Evolutionary conservation across 805 yeast genomes (phyloP).

Genomic region (Metschnikowia dekortorum): DNA sequence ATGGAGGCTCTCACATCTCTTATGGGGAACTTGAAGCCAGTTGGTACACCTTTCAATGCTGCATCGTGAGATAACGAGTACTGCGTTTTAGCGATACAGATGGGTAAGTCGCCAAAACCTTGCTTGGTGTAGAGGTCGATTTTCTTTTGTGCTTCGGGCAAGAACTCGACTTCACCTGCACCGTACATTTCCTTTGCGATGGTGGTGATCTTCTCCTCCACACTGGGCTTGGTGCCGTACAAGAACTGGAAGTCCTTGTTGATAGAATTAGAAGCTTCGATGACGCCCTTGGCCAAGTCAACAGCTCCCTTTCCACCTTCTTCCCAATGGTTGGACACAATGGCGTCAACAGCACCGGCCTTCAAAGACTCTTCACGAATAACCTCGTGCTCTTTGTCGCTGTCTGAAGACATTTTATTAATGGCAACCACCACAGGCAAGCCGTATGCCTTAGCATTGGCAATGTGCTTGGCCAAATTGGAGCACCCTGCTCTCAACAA

Average conservation of each 20-base stretch:
- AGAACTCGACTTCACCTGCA: slow-evolving; percentile 65
- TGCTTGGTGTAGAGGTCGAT: slow-evolving; percentile 64
- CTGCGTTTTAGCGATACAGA: slow-evolving; percentile 84
- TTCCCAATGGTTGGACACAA: slow-evolving; percentile 82
- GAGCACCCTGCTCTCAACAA: slow-evolving; percentile 66
- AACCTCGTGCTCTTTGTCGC: slow-evolving; percentile 62
- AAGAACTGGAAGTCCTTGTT: slow-evolving; percentile 47
- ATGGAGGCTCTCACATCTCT: slow-evolving; percentile 73
- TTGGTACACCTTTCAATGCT: slow-evolving; percentile 76
- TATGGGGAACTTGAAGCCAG: slow-evolving; percentile 74
- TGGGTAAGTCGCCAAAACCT: slow-evolving; percentile 74
- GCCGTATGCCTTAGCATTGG: slow-evolving; percentile 67
- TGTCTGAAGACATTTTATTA: slow-evolving; percentile 72
- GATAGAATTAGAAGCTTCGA: slow-evolving; percentile 51
- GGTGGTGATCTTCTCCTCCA: slow-evolving; percentile 62
- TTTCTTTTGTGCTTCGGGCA: slow-evolving; percentile 65
- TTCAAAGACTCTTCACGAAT: slow-evolving; percentile 62
- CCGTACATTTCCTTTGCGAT: slow-evolving; percentile 78
- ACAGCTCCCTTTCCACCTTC: slow-evolving; percentile 82
- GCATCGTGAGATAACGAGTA: slow-evolving; percentile 83
- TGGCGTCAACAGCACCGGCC: slow-evolving; percentile 79
- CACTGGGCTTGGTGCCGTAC: slow-evolving; percentile 49
- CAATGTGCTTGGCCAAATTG: slow-evolving; percentile 72
- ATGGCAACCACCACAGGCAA: slow-evolving; percentile 80
- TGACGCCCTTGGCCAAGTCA: slow-evolving; percentile 66